These are phyloP conservation scores for Aspergillus caelatus DNA, from an alignment of 2,329 filamentous ascomycete genomes.

Conservation along the genomic window DNA sequence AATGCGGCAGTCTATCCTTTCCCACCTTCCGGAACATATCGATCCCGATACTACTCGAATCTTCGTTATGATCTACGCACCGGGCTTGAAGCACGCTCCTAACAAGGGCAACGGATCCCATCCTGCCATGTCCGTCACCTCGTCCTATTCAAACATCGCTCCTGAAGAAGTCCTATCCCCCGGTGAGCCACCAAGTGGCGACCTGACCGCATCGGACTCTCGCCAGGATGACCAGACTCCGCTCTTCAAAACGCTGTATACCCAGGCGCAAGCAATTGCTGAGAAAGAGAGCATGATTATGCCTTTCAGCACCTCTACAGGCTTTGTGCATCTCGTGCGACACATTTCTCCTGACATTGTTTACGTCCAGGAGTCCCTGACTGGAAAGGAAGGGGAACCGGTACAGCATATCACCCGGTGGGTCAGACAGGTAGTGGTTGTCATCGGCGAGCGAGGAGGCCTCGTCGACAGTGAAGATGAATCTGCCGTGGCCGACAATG, in stretches of 20 bases:
- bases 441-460: slow-evolving; percentile 68
- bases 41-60: slow-evolving; percentile 75
- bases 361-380: slow-evolving; percentile 84
- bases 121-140: slow-evolving; percentile 67
- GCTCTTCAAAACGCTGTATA: slow-evolving; percentile 77
- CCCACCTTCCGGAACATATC: slow-evolving; percentile 78
- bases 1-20: slow-evolving; percentile 72
- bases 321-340: slow-evolving; percentile 82
- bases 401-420: slow-evolving; percentile 68
- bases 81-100: slow-evolving; percentile 68
- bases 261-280: slow-evolving; percentile 76
- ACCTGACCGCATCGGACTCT: slow-evolving; percentile 45
- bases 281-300: slow-evolving; percentile 85
- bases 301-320: slow-evolving; percentile 81
- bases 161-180: slow-evolving; percentile 62
- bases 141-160: slow-evolving; percentile 86
- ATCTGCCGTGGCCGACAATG: slow-evolving; percentile 39
- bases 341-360: slow-evolving; percentile 83
- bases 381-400: slow-evolving; percentile 72
- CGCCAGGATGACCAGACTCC: slow-evolving; percentile 50
- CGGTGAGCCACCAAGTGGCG: slow-evolving; percentile 52
- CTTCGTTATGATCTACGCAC: slow-evolving; percentile 88
- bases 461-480: slow-evolving; percentile 77
- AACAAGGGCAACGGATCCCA: slow-evolving; percentile 48
- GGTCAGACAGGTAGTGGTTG: slow-evolving; percentile 63